Percentiles rank a stretch among this genome's conserved stretches.
Conservation (phyloP, 305 asterid genomes). For the Euphrasia arctica region DNA sequence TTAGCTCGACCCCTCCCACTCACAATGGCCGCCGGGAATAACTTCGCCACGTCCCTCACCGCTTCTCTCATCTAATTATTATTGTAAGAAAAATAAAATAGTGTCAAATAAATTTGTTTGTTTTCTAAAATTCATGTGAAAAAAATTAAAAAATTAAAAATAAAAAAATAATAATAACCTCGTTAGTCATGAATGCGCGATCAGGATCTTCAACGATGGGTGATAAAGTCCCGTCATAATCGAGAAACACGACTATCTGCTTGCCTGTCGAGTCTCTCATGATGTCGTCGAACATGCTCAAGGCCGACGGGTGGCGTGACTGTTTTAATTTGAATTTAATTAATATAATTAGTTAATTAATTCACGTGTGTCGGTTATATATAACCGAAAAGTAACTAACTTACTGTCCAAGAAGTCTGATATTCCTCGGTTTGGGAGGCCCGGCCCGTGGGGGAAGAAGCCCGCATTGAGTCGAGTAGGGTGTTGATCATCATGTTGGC, state of each 20-base stretch:
- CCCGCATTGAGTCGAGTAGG: conserved; percentile 77
- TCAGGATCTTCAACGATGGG: conserved; percentile 93
- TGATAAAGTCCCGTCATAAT: conserved; percentile 91
- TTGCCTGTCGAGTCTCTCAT: conserved; percentile 56
- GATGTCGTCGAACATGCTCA: conserved; percentile 63
- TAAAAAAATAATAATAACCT: conserved; percentile 35
- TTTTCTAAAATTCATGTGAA: neutral
- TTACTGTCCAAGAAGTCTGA: conserved; percentile 60
- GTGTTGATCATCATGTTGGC: conserved; percentile 30
- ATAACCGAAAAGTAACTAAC: neutral
- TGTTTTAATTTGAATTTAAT: conserved; percentile 21
- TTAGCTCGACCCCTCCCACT: conserved; percentile 84
- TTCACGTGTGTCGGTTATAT: too few species aligned
- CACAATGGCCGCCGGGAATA: conserved; percentile 86
- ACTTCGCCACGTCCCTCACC: conserved; percentile 57
- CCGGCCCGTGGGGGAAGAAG: conserved; percentile 71
- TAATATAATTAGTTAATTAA: neutral
- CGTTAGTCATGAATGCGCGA: conserved; percentile 70
- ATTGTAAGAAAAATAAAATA: too few species aligned
- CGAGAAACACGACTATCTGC: conserved; percentile 71
- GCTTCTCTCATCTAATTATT: conserved; percentile 72
- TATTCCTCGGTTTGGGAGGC: conserved; percentile 41
- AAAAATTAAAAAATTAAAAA: neutral
- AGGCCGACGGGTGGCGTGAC: conserved; percentile 80
- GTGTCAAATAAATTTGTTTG: too few species aligned